Evolutionary conservation across 345 rosid species (phyloP).

Genomic region (Sonneratia caseolaris): DNA sequence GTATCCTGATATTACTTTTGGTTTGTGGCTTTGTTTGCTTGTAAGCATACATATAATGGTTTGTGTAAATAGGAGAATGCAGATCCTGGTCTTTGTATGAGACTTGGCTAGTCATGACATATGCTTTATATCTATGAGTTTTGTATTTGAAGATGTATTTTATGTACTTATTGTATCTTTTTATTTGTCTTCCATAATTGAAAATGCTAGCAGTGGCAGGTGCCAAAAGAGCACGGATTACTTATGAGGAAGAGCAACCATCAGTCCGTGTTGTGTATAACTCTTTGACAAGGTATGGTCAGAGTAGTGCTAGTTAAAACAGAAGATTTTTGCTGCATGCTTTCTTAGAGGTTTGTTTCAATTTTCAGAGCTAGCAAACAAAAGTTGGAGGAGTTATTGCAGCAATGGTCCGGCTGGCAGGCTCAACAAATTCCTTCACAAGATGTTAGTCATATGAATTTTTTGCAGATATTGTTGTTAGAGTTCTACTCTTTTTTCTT

Average conservation of each 20-base stretch:
- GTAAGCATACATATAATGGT: neutral
- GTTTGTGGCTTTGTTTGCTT: constrained; percentile 6
- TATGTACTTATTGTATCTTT: neutral
- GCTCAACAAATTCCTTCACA: constrained; percentile 39
- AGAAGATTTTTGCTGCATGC: neutral
- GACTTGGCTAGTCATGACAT: neutral
- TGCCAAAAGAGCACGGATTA: constrained; percentile 60
- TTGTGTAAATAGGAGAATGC: neutral
- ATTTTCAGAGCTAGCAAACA: constrained; percentile 69
- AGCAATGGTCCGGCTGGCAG: constrained; percentile 95
- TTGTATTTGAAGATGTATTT: neutral
- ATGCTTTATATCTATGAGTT: neutral
- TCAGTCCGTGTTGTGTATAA: constrained; percentile 63
- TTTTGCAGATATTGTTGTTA: neutral
- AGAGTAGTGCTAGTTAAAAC: constrained; percentile 9
- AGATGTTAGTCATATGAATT: constrained; percentile 6
- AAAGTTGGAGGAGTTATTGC: constrained; percentile 72
- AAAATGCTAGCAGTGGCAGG: constrained; percentile 44
- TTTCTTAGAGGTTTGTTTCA: constrained; percentile 1
- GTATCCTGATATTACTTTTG: constrained; percentile 46
- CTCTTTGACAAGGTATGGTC: constrained; percentile 66
- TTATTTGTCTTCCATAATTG: constrained; percentile 40
- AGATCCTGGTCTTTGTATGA: neutral
- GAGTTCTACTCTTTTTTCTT: neutral
- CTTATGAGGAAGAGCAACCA: constrained; percentile 45